These are phyloP conservation scores for Gnetum montanum DNA, from an alignment of 75 land plant genomes.

Conservation along the genomic window DNA sequence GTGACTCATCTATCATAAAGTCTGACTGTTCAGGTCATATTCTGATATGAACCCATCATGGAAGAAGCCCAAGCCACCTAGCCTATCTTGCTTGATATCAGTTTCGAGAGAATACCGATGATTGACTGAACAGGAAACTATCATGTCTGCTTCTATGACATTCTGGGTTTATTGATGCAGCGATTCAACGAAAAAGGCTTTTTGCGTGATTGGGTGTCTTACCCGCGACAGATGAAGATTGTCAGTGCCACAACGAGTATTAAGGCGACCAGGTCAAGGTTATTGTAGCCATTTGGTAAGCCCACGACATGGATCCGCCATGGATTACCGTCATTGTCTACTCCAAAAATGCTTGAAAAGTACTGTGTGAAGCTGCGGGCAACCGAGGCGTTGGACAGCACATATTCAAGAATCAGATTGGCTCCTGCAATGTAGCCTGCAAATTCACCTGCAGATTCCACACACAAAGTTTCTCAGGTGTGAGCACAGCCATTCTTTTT, in stretches of 20 bases:
- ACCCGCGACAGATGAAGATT: slow-evolving; percentile 48
- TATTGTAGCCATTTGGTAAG: slow-evolving; percentile 39
- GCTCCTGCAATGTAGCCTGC: slow-evolving; percentile 70
- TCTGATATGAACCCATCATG: too few species aligned
- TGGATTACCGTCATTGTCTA: slow-evolving; percentile 14
- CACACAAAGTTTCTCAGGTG: neutral
- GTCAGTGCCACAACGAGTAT: slow-evolving; percentile 53
- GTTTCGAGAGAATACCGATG: neutral
- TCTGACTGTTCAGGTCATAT: too few species aligned
- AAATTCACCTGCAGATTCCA: slow-evolving; percentile 80
- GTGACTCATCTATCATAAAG: too few species aligned
- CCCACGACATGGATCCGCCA: slow-evolving; percentile 49
- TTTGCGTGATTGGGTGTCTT: neutral
- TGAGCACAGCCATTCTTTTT: too few species aligned
- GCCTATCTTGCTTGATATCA: neutral
- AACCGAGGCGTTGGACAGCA: slow-evolving; percentile 74
- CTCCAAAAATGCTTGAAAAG: slow-evolving; percentile 30
- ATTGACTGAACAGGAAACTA: neutral
- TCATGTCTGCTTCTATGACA: too few species aligned
- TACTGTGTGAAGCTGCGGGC: slow-evolving; percentile 76
- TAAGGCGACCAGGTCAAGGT: slow-evolving; percentile 61
- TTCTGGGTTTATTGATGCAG: too few species aligned
- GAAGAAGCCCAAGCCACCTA: too few species aligned
- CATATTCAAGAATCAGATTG: slow-evolving; percentile 76
- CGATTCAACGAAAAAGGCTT: too few species aligned